Evolutionary conservation across 768 basidiomycete species (phyloP).

Genomic region (Butyriboletus loyo): DNA sequence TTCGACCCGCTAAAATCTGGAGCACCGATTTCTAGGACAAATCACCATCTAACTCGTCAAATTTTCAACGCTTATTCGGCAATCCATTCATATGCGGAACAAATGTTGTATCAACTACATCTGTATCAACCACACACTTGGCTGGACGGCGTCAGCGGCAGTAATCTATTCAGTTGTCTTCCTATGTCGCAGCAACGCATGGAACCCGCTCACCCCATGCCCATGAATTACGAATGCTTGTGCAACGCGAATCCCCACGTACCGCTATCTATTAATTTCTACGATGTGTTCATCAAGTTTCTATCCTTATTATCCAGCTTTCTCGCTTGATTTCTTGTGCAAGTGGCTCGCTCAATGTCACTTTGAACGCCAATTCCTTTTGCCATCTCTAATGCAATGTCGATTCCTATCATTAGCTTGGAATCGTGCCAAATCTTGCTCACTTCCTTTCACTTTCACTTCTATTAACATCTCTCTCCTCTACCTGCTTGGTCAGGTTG

Average conservation of each 20-base stretch:
- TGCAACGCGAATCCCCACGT: conserved; percentile 16
- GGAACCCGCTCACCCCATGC: conserved; percentile 17
- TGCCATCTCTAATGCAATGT: not conserved
- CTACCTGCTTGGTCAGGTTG: conserved; percentile 25
- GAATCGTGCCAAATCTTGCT: conserved; percentile 10
- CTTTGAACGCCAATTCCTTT: conserved; percentile 2
- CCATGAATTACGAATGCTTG: conserved; percentile 27
- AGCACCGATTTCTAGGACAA: conserved; percentile 1
- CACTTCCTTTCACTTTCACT: not conserved
- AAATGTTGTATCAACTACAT: conserved; percentile 35
- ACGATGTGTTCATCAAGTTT: conserved; percentile 12
- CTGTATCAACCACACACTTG: conserved; percentile 33
- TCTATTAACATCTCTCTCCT: not conserved
- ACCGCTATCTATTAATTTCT: conserved; percentile 20
- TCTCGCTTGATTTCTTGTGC: conserved; percentile 18
- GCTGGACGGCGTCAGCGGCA: conserved; percentile 20
- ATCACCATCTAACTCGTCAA: conserved; percentile 14
- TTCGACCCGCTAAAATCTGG: conserved; percentile 22
- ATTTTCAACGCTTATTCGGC: conserved; percentile 16
- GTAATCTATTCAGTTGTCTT: conserved; percentile 33
- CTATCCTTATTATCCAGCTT: conserved; percentile 30
- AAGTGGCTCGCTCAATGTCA: conserved; percentile 8
- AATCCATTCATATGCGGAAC: conserved; percentile 25
- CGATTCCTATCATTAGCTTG: conserved; percentile 6
- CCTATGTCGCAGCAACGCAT: conserved; percentile 25